A percentile compares a stretch with the other conserved stretches of the same genome.
phyloP scores from a whole-genome alignment of 192 early-diverging fungal species.

The Umbelopsis sp. region DNA sequence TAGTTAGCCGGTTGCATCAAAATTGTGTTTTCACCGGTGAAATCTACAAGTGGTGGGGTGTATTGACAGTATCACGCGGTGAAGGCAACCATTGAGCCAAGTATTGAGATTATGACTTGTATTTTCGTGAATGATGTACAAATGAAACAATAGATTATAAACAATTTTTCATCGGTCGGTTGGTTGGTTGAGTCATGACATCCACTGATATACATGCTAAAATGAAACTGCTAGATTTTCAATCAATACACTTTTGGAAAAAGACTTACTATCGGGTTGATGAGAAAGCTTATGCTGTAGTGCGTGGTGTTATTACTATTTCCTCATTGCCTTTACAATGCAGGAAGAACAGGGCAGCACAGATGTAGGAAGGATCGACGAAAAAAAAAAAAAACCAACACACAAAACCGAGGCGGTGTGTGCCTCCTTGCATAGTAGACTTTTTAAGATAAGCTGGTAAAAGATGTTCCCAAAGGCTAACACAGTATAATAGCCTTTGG shows the following conservation, averaged over 20 bases:
- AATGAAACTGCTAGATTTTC: no score
- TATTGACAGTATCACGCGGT: no score
- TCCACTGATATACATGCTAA: background rate
- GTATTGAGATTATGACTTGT: background rate
- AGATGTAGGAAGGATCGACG: constrained; percentile 8
- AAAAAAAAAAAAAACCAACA: background rate
- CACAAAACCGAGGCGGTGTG: background rate
- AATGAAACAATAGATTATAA: background rate
- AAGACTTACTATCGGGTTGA: no score
- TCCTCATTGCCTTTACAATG: background rate
- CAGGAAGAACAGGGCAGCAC: constrained; percentile 15
- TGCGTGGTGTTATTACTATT: background rate
- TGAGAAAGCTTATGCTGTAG: background rate
- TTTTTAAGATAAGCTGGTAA: constrained; percentile 1
- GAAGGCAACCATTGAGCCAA: background rate
- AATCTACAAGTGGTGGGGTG: no score
- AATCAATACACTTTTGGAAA: no score
- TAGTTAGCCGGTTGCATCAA: no score
- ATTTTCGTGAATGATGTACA: constrained; percentile 16
- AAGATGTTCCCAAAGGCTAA: no score
- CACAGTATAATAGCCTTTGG: no score
- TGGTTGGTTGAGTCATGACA: background rate
- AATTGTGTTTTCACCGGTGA: no score
- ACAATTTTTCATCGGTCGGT: no score
- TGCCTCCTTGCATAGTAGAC: constrained; percentile 1